Base-by-base conservation (phyloP, 805 yeast genomes). In the Metschnikowia cubensis region DNA sequence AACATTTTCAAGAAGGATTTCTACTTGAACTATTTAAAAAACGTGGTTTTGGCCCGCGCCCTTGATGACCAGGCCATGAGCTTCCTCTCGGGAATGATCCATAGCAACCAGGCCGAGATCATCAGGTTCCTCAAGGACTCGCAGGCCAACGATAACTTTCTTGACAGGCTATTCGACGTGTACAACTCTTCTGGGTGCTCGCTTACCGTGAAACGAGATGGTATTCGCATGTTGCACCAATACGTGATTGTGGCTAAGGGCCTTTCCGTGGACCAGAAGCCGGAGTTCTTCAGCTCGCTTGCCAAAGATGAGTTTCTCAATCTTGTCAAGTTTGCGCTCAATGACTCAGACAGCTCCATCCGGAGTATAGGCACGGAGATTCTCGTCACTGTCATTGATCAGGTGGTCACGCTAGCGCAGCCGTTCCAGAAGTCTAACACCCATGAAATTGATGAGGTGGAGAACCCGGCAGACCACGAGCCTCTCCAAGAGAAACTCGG, bases 31-130 rank as follows among this genome's bases (percentile, higher is more conserved):
- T 89, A 87, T 63, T 70, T 94, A 44, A 87, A 87, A 64, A 97
- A 92, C 65, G 95, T 89, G 17, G 95, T 88, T 1, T 68, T 92
- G 25, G 91, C 94, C 3, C 73, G 96, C 47, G 70, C 85, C 38
- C 64, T 92, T 42, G 98, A 92, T 64, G 98, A 92, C 63, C 80
- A 84, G 40, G 79, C 90, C 4, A 82, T 84, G 60, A 80, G 79
- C 53, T 70, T 86, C 51, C 75, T 94, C 35, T 72, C 84, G 15
- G 81, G 87, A 1, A 69, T 86, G 69, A 84, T 89, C 4, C 84
- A 81, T 59, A 66, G 75, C 56, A 84, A 87, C 60, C 92, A 89
- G 58, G 79, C 82, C 25, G 83, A 82, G 43, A 79, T 89, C 18
- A 75, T 89, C 29, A 76, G 76, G 37, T 83, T 73, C 57, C 67